Base-by-base conservation (phyloP, 768 basidiomycete species). In the Serendipita vermifera region DNA sequence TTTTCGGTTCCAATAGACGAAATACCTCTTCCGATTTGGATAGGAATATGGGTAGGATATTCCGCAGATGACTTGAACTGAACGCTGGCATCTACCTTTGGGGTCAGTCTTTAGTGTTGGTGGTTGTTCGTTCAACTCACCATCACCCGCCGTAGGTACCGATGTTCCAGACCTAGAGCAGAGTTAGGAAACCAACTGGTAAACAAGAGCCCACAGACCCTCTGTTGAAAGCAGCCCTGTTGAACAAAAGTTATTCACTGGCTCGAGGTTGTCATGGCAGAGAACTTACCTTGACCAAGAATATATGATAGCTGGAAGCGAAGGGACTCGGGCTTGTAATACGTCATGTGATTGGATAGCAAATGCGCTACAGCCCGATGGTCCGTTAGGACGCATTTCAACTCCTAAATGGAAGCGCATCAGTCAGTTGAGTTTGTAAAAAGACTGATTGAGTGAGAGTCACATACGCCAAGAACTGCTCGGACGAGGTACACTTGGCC, bases 91-190 rank as follows among this genome's bases (percentile, higher is more conserved):
- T 51, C 46, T 51, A n/a, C 22, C n/a, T n/a, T n/a, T n/a, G n/a
- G n/a, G n/a, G n/a, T n/a, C 24, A 29, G 35, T 36, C 9, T 36
- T 36, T 29, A 51, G 22, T 9, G 5, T 26, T 11, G 20, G 7
- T n/a, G n/a, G n/a, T n/a, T n/a, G n/a, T 20, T 51, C 46, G 31
- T 26, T n/a, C n/a, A n/a, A 6, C 46, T 22, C 27, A 51, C 46
- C 46, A 51, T 51, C 3, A 51, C 31, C 3, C 46, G 46, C 6
- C 46, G 46, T 29, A 26, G 46, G 22, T 51, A 29, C 4, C 46
- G 46, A 26, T 51, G 46, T n/a, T 51, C 46, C 9, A 51, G 46
- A 7, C 46, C 46, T 51, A n/a, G n/a, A n/a, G n/a, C n/a, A n/a
- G n/a, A n/a, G n/a, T n/a, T n/a, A n/a, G n/a, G 9, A 26, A 6